Percentiles rank a stretch among this genome's conserved stretches.
phyloP scores from a whole-genome alignment of 306 rosid genomes.

The Crotalaria pallida region DNA sequence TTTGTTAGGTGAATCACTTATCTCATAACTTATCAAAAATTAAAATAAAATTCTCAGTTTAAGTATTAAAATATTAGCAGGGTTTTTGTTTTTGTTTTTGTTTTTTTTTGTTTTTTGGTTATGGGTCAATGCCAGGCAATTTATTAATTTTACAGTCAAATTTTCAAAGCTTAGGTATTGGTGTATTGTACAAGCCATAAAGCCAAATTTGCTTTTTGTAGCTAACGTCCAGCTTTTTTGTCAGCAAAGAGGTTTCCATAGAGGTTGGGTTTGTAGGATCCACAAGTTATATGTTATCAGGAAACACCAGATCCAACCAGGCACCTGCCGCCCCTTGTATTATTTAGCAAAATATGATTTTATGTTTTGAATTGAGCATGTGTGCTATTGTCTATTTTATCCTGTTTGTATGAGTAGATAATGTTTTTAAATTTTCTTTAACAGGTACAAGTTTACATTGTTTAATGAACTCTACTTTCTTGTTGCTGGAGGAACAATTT shows the following conservation, averaged over 20 bases:
- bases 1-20: neutral
- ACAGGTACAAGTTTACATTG: slow-evolving; percentile 94
- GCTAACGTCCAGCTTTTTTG: neutral
- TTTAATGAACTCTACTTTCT: slow-evolving; percentile 96
- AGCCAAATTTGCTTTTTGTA: neutral
- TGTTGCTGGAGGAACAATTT: slow-evolving; percentile 97
- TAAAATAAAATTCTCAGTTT: slow-evolving; percentile 23
- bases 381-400: neutral
- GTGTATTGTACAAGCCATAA: neutral
- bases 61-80: neutral
- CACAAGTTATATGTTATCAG: neutral
- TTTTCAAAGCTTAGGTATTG: slow-evolving; percentile 2
- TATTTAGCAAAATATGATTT: neutral
- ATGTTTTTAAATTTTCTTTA: slow-evolving; percentile 17
- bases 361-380: neutral
- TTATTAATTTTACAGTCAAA: neutral
- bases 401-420: slow-evolving; percentile 1
- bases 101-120: neutral
- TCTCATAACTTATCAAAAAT: too few species aligned
- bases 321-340: neutral
- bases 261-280: neutral
- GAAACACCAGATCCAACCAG: neutral
- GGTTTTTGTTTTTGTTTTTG: too few species aligned
- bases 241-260: neutral
- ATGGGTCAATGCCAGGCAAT: neutral